phyloP scores from a whole-genome alignment of 768 basidiomycete genomes.

The Lyophyllum shimeji region DNA sequence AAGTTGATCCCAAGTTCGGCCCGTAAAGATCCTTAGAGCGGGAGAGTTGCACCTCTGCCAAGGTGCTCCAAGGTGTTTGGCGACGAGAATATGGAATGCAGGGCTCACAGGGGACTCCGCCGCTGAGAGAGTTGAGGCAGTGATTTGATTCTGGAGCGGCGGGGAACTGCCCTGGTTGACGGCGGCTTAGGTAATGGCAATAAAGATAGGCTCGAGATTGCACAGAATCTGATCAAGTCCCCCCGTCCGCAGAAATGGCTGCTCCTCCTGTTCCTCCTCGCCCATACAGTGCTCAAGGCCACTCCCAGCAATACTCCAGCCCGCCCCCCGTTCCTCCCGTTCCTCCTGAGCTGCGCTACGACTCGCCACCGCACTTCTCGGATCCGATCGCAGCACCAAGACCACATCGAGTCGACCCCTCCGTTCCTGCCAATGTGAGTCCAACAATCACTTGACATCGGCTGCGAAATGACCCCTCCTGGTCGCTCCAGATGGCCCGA shows the following conservation, averaged over 20 bases:
- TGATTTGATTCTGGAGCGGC: too few species aligned
- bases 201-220: background rate
- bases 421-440: conserved; percentile 62
- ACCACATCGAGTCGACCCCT: conserved; percentile 61
- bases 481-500: conserved; percentile 56
- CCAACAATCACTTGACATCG: conserved; percentile 1
- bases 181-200: conserved; percentile 1
- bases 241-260: conserved; percentile 8
- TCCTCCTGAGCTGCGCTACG: conserved; percentile 29
- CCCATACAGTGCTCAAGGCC: conserved; percentile 21
- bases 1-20: too few species aligned
- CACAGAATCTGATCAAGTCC: conserved; percentile 3
- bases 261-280: conserved; percentile 30
- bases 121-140: background rate
- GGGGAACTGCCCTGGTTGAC: background rate
- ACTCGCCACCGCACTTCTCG: conserved; percentile 50
- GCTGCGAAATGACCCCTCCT: background rate
- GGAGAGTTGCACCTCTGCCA: too few species aligned
- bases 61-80: too few species aligned
- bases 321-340: conserved; percentile 30
- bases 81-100: too few species aligned
- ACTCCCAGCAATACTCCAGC: background rate
- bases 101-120: too few species aligned
- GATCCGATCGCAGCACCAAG: conserved; percentile 63
- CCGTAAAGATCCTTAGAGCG: too few species aligned